These are phyloP conservation scores for Grigorovia yakushimaensis DNA, from an alignment of 805 yeast species.

Conservation along the genomic window DNA sequence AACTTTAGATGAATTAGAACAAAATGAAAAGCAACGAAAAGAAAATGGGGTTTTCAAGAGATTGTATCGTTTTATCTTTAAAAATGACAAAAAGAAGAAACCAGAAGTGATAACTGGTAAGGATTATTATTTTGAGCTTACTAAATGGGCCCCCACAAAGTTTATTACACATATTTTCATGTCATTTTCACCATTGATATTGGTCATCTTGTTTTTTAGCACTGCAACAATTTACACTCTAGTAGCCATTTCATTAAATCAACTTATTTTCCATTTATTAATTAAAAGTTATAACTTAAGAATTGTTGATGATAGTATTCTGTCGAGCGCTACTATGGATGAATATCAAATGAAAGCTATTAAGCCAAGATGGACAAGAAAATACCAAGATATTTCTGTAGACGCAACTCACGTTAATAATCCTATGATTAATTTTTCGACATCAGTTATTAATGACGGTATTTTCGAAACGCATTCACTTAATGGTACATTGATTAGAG, in stretches of 20 bases:
- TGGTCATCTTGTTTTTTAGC: conserved; percentile 33
- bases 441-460: conserved; percentile 23
- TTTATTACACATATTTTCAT: conserved; percentile 43
- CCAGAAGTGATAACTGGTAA: conserved; percentile 8
- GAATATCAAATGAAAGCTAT: conserved; percentile 59
- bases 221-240: conserved; percentile 29
- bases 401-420: conserved; percentile 39
- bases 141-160: conserved; percentile 59
- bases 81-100: conserved; percentile 1
- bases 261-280: conserved; percentile 31
- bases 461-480: conserved; percentile 44
- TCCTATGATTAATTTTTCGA: conserved; percentile 26
- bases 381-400: conserved; percentile 49
- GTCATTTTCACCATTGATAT: conserved; percentile 50
- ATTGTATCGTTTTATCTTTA: conserved; percentile 13
- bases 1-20: conserved; percentile 15
- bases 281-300: conserved; percentile 38
- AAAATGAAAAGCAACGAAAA: conserved; percentile 14
- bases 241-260: conserved; percentile 30
- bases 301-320: conserved; percentile 48
- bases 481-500: conserved; percentile 24
- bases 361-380: conserved; percentile 43
- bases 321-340: conserved; percentile 48
- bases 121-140: conserved; percentile 43
- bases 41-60: conserved; percentile 17